A percentile compares a stretch with the other conserved stretches of the same genome.
Conservation (phyloP, 306 rosid species). For the Vigna nakashimae region DNA sequence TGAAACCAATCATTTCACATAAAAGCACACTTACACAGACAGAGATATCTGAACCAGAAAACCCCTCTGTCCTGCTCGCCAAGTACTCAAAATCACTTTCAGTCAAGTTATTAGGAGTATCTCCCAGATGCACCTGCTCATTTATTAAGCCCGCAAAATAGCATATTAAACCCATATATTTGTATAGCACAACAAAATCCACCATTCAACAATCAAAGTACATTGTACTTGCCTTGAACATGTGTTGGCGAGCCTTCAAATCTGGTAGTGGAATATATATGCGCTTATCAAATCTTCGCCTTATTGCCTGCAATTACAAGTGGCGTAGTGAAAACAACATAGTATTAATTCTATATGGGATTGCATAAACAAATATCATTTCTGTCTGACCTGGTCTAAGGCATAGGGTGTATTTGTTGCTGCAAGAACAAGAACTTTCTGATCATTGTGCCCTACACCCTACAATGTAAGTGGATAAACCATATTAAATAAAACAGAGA, state of each 20-base stretch:
- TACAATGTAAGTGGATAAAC: constrained; percentile 44
- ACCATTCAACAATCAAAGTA: constrained; percentile 33
- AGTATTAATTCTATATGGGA: constrained; percentile 22
- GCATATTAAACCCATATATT: constrained; percentile 22
- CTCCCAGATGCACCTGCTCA: constrained; percentile 97
- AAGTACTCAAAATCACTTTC: constrained; percentile 90
- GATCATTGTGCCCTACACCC: constrained; percentile 96
- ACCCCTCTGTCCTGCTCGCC: constrained; percentile 88
- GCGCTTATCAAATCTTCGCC: constrained; percentile 98
- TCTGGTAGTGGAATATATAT: constrained; percentile 99
- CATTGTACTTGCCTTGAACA: constrained; percentile 78
- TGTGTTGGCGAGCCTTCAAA: constrained; percentile 94
- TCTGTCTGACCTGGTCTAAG: constrained; percentile 80
- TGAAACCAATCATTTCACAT: constrained; percentile 32
- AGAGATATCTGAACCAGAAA: constrained; percentile 95
- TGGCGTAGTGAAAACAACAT: constrained; percentile 45
- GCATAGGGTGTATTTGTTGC: constrained; percentile 99
- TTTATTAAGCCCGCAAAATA: constrained; percentile 38
- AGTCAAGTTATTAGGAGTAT: constrained; percentile 90
- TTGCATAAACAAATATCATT: constrained; percentile 18
- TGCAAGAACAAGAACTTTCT: constrained; percentile 99
- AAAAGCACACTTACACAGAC: constrained; percentile 81
- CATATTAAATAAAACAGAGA: constrained; percentile 7
- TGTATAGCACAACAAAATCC: constrained; percentile 35
- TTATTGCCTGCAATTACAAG: constrained; percentile 77